phyloP scores from a whole-genome alignment of 2,329 filamentous ascomycete species.

The Aspergillus phoenicis region DNA sequence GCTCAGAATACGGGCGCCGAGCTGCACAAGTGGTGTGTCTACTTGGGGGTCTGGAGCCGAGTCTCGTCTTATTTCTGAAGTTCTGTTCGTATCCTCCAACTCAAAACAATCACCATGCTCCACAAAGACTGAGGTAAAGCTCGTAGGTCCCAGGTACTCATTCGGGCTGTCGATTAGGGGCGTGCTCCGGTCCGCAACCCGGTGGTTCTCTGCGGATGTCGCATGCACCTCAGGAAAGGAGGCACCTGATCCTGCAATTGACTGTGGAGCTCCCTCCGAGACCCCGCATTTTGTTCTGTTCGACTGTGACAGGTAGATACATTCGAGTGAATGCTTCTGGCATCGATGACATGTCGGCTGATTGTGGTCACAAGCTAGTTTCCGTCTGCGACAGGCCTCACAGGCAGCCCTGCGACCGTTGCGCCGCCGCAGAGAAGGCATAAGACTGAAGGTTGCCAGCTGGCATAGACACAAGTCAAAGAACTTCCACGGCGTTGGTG shows the following conservation, averaged over 20 bases:
- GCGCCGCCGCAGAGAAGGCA: neutral
- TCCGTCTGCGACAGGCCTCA: neutral
- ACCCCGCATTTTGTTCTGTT: too few species aligned
- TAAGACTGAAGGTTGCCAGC: too few species aligned
- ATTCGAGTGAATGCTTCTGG: too few species aligned
- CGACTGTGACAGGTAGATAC: too few species aligned
- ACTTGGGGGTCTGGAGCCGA: neutral
- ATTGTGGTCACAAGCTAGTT: too few species aligned
- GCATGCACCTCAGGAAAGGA: too few species aligned
- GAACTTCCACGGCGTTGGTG: too few species aligned
- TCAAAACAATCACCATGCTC: neutral
- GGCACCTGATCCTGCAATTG: too few species aligned
- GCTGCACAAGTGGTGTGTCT: neutral
- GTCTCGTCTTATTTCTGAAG: neutral
- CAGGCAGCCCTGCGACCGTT: neutral
- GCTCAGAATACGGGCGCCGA: neutral
- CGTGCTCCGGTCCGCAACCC: neutral
- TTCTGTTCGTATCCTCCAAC: neutral
- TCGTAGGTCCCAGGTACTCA: neutral
- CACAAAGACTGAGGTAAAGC: neutral
- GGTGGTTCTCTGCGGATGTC: neutral
- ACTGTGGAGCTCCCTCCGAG: too few species aligned
- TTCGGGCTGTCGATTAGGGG: neutral
- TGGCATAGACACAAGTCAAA: too few species aligned
- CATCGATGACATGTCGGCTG: too few species aligned